Evolutionary conservation across 768 basidiomycete genomes (phyloP).

Genomic region (Termitomyces sp.): DNA sequence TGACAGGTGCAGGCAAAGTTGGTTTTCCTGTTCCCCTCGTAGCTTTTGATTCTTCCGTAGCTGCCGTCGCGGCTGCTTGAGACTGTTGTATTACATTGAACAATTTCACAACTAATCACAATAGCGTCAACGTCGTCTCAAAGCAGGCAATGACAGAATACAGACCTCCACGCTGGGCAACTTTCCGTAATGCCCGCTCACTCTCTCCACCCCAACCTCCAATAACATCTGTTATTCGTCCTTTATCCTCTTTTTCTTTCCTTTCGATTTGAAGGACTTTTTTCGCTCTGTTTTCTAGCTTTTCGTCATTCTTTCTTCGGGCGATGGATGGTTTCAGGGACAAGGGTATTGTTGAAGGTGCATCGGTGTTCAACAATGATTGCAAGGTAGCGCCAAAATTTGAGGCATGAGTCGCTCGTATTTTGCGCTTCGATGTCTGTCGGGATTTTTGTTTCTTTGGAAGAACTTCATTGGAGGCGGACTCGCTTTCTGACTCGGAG

Average conservation of each 20-base stretch:
- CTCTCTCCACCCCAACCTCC: constrained; percentile 89
- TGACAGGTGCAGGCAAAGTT: constrained; percentile 61
- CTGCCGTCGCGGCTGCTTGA: constrained; percentile 52
- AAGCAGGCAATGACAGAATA: constrained; percentile 1
- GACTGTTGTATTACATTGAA: constrained; percentile 87
- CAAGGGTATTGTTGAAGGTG: constrained; percentile 67
- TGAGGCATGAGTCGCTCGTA: constrained; percentile 70
- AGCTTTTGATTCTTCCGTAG: constrained; percentile 56
- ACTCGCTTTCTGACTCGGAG: constrained; percentile 20
- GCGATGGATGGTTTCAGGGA: constrained; percentile 77
- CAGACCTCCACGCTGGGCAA: constrained; percentile 81
- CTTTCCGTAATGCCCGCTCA: constrained; percentile 76
- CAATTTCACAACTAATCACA: constrained; percentile 67
- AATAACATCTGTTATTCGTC: constrained; percentile 65
- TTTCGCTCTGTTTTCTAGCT: constrained; percentile 67
- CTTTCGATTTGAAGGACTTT: constrained; percentile 68
- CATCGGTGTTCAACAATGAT: constrained; percentile 65
- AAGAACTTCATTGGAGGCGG: constrained; percentile 60
- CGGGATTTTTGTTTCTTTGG: constrained; percentile 62
- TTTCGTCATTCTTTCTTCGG: constrained; percentile 70
- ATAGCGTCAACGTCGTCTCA: background rate
- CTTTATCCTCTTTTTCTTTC: constrained; percentile 72
- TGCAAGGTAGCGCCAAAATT: constrained; percentile 76
- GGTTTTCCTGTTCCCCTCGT: constrained; percentile 72
- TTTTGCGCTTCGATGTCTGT: constrained; percentile 81